phyloP scores from a whole-genome alignment of 192 early-diverging fungal species.

The Gryganskiella cystojenkinii region DNA sequence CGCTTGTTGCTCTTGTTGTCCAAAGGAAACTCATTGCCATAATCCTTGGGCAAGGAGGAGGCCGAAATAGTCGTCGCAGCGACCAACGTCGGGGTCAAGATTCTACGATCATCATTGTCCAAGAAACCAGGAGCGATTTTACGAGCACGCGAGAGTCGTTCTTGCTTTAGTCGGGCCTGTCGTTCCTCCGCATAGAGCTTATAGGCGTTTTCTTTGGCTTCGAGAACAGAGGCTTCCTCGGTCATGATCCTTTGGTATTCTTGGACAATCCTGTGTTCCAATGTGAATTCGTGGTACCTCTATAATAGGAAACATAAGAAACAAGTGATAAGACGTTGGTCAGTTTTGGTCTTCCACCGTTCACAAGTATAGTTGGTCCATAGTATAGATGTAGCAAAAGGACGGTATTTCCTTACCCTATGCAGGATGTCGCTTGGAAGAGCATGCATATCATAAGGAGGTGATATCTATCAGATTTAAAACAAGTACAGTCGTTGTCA shows the following conservation, averaged over 20 bases:
- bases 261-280: slow-evolving; percentile 62
- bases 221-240: slow-evolving; percentile 31
- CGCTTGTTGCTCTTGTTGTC: not conserved
- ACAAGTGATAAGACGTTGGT: not conserved
- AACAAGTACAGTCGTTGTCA: no score
- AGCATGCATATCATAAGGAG: slow-evolving; percentile 38
- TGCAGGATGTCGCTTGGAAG: slow-evolving; percentile 31
- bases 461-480: slow-evolving; percentile 51
- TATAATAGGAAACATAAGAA: slow-evolving; percentile 1
- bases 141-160: slow-evolving; percentile 54
- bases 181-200: slow-evolving; percentile 54
- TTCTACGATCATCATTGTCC: slow-evolving; percentile 65
- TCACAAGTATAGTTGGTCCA: no score
- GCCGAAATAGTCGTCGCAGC: slow-evolving; percentile 25
- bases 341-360: no score
- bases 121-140: slow-evolving; percentile 75
- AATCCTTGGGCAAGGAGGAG: not conserved
- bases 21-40: not conserved
- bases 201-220: slow-evolving; percentile 46
- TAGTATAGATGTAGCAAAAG: not conserved
- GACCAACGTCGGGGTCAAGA: slow-evolving; percentile 60
- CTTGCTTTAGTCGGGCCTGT: slow-evolving; percentile 60
- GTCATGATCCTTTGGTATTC: slow-evolving; percentile 55
- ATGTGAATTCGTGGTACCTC: slow-evolving; percentile 62
- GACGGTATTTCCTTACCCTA: slow-evolving; percentile 12